Conservation (phyloP, 139 green algal genomes). For the Chara braunii region DNA sequence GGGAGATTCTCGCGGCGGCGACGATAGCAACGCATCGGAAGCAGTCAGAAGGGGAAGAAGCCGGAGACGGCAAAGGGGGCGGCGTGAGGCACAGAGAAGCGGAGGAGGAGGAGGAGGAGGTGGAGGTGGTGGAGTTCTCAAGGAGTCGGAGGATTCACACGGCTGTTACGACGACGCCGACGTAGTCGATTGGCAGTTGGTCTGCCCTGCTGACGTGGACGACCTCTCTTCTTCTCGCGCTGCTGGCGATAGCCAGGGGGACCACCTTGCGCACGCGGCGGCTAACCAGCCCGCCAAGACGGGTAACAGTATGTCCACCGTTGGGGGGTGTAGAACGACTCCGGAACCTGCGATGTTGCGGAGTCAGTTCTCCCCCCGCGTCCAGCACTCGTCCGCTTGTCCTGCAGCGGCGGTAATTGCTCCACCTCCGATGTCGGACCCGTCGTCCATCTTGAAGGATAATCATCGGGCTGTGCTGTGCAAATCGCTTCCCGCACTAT, state of each 20-base stretch:
- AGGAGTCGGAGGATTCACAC: no score
- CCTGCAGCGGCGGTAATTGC: no score
- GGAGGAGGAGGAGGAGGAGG: no score
- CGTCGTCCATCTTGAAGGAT: constrained; percentile 25
- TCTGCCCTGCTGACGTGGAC: no score
- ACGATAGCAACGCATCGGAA: constrained; percentile 1
- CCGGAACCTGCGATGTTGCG: background rate
- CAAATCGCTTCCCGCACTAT: constrained; percentile 8
- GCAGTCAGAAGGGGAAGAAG: constrained; percentile 6
- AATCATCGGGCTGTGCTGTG: background rate
- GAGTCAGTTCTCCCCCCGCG: background rate
- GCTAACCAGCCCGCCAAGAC: background rate
- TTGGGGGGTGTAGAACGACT: background rate
- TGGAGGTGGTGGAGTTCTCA: no score
- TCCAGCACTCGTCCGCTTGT: constrained; percentile 1
- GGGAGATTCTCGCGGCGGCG: background rate
- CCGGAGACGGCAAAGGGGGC: background rate
- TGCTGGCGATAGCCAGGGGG: background rate
- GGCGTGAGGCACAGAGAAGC: background rate
- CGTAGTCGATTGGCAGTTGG: no score
- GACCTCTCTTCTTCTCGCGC: background rate
- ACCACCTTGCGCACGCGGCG: background rate
- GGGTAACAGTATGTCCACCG: background rate
- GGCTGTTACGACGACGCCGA: background rate
- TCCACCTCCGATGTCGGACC: constrained; percentile 28